Base-by-base conservation (phyloP, 2,329 filamentous ascomycete species). In the Alternaria sp. region DNA sequence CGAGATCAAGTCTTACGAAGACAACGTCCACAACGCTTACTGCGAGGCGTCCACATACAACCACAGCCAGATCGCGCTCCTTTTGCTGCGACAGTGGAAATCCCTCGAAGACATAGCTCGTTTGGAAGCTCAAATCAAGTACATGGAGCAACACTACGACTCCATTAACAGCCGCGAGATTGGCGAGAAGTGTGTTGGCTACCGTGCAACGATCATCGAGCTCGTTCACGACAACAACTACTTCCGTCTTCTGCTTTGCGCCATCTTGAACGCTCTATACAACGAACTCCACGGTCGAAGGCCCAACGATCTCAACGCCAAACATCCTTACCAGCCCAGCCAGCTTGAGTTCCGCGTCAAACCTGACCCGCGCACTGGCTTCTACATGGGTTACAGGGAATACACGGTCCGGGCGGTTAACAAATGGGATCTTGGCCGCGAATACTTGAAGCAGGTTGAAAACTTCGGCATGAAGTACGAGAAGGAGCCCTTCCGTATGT, bases 231-330 rank as follows among this genome's bases (percentile, higher is more conserved):
- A 50, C n/a, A 21, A 21, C 15, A 58, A 58, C 12, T 58, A 58
- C 30, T 37, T 50, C 46, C 56, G 46, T 9, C 20, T 44, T 20
- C 15, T 58, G 45, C 20, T 43, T 4, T 58, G 45, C 56, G 43
- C 30, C 23, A 25, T 58, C 14, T 23, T 58, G 9, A 51, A 58
- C 30, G 56, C 45, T 8, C 30, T 26, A 2, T 23, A 51, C 15
- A 58, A 58, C 46, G 20, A 30, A 3, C 10, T 20, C 21, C 37
- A 44, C 3, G 55, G 55, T 5, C 45, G 15, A 28, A 47, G 23
- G 44, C 55, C 55, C n/a, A 57, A 57, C 20, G 55, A 12, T 12
- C 55, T 47, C 44, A 11, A 57, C 26, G 55, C 43, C 55, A 28
- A 51, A n/a, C 45, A 30, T 20, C 30, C 30, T 8, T 58, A 58